These are phyloP conservation scores for Pulveroboletus sp. DNA, from an alignment of 768 basidiomycete species.

Conservation along the genomic window DNA sequence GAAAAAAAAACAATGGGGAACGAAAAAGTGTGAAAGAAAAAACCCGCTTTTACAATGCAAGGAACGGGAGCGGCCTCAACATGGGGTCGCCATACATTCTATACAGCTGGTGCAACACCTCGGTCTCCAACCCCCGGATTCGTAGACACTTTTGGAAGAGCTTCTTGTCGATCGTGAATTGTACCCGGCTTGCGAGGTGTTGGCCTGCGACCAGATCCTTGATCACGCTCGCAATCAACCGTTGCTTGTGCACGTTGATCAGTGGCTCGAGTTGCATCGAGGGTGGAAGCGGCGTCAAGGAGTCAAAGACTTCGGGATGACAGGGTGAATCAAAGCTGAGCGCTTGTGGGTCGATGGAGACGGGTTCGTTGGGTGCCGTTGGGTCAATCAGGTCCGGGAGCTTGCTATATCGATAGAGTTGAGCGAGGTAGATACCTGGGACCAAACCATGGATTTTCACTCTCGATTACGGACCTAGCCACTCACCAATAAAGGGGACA, in stretches of 20 bases:
- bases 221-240: slow-evolving; percentile 76
- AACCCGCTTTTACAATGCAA: slow-evolving; percentile 14
- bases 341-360: slow-evolving; percentile 60
- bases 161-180: slow-evolving; percentile 70
- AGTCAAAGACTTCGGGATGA: slow-evolving; percentile 76
- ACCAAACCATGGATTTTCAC: slow-evolving; percentile 2
- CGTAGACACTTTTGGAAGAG: slow-evolving; percentile 73
- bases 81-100: slow-evolving; percentile 33
- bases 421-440: slow-evolving; percentile 73
- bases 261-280: slow-evolving; percentile 82
- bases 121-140: slow-evolving; percentile 60
- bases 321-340: slow-evolving; percentile 66
- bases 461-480: neutral
- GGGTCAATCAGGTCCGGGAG: slow-evolving; percentile 84
- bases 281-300: slow-evolving; percentile 66
- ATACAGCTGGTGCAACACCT: slow-evolving; percentile 50
- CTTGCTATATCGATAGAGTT: slow-evolving; percentile 59
- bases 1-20: neutral
- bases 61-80: slow-evolving; percentile 16
- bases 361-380: slow-evolving; percentile 67
- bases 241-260: slow-evolving; percentile 88
- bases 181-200: slow-evolving; percentile 72
- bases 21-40: neutral
- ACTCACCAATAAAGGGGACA: slow-evolving; percentile 80
- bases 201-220: slow-evolving; percentile 80